Base-by-base conservation (phyloP, 352 stramenopile species). In the Phytopythium litorale region DNA sequence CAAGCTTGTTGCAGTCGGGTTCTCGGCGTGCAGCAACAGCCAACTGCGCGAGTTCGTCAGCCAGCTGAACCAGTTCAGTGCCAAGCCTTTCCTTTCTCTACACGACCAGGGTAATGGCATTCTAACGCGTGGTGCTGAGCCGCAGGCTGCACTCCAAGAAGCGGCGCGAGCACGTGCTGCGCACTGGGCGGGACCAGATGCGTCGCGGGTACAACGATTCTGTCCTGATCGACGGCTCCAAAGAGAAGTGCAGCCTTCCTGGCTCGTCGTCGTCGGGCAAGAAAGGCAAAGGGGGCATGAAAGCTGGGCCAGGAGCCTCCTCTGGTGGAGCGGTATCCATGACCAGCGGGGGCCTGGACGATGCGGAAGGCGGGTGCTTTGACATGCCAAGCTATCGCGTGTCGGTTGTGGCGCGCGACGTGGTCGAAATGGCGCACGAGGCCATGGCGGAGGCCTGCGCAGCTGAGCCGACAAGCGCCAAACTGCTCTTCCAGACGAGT, bases 401-500 rank as follows among this genome's bases (percentile, higher is more conserved):
- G 33, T 81, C 74, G 18, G 66, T 72, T 5, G 88, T 75, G 23
- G 76, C 75, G 12, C 76, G 82, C 49, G 71, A 90, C 52, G 48
- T 91, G 19, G 76, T 92, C 30, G 84, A 90, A 37, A 61, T 91
- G 33, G 71, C 62, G 3, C 81, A 92, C 43, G 66, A 88, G 60
- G 87, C 84, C 19, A 65, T 92, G 38, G 68, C 86, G 21, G 81
- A 92, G 59, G 76, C 72, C 7, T 89, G 81, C 54, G 76, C 71
- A 21, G 65, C 68, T 7, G 73, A 77, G 55, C 60, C 66, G 1
- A 62, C 63, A 30, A 84, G 71, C 48, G 74, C 79, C 1, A 84
- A 75, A 15, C 61, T 88, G 38, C 67, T 94, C n/a, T 90, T 91
- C 50, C 82, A 93, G 65, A 93, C 86, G 58, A 86, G 77, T 57